Base-by-base conservation (phyloP, 257 asterid genomes). In the Coffea eugenioides region DNA sequence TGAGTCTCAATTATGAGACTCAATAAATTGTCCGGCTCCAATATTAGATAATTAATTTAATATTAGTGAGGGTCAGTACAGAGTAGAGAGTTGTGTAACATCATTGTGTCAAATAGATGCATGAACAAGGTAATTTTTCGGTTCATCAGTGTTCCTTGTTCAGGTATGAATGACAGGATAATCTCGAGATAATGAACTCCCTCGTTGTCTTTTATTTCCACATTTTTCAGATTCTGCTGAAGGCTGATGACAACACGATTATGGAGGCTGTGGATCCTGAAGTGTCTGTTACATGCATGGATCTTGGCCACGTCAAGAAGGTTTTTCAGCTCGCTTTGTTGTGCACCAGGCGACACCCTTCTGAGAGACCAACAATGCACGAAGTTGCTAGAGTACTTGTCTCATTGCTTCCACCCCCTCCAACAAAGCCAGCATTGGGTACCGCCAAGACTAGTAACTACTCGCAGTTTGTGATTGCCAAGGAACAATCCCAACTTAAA, bases 251-350 rank as follows among this genome's bases (percentile, higher is more conserved):
- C 41, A 84, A 94, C 89, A 90, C 99, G 0, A 78, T 96, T 72
- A 94, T 94, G 98, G 98, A 94, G 79, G 91, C 94, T 0, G 95
- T 90, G n/a, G 99, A 96, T 78, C 85, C 93, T 0, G 99, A 96
- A 84, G 99, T 96, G 6, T 88, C 97, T 0, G 90, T 94, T 1
- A 96, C 99, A 6, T 96, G 99, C 89, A 82, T 84, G 91, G 97
- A 96, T 80, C 66, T 81, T 31, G 73, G 86, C 45, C 97, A 91
- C 25, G 92, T 91, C 10, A 89, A 88, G 70, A 96, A 96, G 85
- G 88, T 94, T 8, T 92, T 94, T 54, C 98, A 96, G 79, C 92
- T 96, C 54, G 98, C 99, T 0, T 78, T 96, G 86, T 90, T 96
- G 43, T 96, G 99, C 90, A 92, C 99, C 1, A 96, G 87, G 79